A percentile compares a stretch with the other conserved stretches of the same genome.
phyloP scores from a whole-genome alignment of 208 protist genomes.

The Leishmania mexicana region DNA sequence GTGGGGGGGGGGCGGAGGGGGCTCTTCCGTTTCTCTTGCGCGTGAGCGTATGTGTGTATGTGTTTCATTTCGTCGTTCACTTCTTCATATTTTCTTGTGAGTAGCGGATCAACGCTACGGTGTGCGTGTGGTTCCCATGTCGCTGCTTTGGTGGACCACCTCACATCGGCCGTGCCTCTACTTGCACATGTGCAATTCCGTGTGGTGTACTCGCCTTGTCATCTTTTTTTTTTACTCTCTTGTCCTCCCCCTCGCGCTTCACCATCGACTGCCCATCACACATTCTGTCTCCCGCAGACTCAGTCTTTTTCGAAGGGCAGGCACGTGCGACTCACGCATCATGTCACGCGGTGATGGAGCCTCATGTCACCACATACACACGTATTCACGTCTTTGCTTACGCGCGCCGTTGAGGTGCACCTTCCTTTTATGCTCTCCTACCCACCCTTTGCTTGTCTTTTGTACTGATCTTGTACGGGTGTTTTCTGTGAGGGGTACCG shows the following conservation, averaged over 20 bases:
- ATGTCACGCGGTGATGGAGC: not conserved
- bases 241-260: not conserved
- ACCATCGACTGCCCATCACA: not conserved
- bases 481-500: not conserved
- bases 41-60: not conserved
- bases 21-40: not conserved
- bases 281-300: not conserved
- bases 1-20: no score
- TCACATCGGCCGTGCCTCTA: not conserved
- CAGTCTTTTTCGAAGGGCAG: not conserved
- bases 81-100: not conserved
- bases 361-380: not conserved
- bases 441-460: not conserved
- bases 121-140: not conserved
- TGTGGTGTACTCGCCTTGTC: not conserved
- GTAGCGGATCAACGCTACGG: not conserved
- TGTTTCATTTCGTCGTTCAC: slow-evolving; percentile 5
- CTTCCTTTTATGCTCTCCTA: not conserved
- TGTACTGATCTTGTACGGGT: not conserved
- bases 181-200: not conserved
- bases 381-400: not conserved
- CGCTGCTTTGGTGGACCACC: not conserved
- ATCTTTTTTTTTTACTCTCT: not conserved
- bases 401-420: not conserved
- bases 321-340: not conserved